Conservation (phyloP, 345 rosid species). For the Citropsis articulata region DNA sequence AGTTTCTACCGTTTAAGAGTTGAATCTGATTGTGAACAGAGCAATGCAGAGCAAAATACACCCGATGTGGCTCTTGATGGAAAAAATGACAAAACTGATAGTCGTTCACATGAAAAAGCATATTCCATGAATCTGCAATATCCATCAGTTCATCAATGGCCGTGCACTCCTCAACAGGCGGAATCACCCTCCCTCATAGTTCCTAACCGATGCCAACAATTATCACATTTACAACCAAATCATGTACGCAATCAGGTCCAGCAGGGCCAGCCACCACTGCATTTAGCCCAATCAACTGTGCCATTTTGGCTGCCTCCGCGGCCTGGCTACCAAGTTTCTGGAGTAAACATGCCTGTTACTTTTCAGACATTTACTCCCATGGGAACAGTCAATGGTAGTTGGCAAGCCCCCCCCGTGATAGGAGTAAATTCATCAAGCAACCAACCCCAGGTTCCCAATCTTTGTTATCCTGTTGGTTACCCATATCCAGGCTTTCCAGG, state of each 20-base stretch:
- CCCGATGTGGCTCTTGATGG: constrained; percentile 8
- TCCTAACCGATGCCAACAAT: constrained; percentile 19
- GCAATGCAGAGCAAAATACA: constrained; percentile 23
- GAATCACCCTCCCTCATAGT: constrained; percentile 16
- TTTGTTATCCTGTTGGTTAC: constrained; percentile 24
- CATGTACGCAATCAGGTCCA: constrained; percentile 5
- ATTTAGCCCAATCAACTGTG: constrained; percentile 14
- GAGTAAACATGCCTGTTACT: constrained; percentile 16
- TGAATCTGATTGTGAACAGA: constrained; percentile 21
- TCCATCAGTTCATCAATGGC: constrained; percentile 27
- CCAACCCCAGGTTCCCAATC: constrained; percentile 30
- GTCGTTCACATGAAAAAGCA: constrained; percentile 18
- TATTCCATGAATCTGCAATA: constrained; percentile 21
- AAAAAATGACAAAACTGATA: constrained; percentile 17
- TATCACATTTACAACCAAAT: constrained; percentile 15
- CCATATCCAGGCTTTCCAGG: constrained; percentile 36
- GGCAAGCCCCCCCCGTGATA: constrained; percentile 20
- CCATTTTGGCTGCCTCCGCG: constrained; percentile 30
- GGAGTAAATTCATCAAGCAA: constrained; percentile 23
- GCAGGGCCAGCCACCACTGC: constrained; percentile 19
- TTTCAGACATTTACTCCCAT: constrained; percentile 26
- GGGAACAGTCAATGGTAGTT: constrained; percentile 16
- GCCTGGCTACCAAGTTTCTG: constrained; percentile 24
- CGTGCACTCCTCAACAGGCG: constrained; percentile 13
- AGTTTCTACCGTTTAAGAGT: background rate